These are phyloP conservation scores for Ophiostoma sp. DNA, from an alignment of 2,329 filamentous ascomycete species.

Conservation along the genomic window DNA sequence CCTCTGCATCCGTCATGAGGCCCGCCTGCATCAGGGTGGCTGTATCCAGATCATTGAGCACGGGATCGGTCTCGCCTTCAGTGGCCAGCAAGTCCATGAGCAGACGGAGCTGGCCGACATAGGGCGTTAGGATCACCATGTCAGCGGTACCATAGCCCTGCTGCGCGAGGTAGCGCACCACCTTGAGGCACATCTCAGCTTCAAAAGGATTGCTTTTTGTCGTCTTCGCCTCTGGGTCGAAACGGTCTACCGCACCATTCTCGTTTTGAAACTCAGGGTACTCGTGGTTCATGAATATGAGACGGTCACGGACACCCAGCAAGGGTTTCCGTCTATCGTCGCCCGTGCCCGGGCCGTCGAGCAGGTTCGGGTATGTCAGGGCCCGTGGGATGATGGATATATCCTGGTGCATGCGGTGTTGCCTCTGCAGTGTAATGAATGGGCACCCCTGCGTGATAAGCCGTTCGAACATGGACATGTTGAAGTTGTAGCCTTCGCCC, in stretches of 20 bases:
- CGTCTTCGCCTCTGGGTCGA: constrained; percentile 44
- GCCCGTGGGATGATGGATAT: constrained; percentile 55
- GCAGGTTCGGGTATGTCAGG: constrained; percentile 57
- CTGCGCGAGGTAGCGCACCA: constrained; percentile 61
- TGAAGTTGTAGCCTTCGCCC: constrained; percentile 60
- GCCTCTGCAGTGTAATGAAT: constrained; percentile 50
- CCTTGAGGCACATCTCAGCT: constrained; percentile 58
- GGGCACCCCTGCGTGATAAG: constrained; percentile 52
- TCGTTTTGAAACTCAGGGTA: constrained; percentile 45
- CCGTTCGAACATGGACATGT: constrained; percentile 64
- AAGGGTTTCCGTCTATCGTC: constrained; percentile 38
- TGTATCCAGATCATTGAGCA: constrained; percentile 64
- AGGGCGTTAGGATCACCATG: constrained; percentile 65
- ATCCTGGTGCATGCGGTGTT: constrained; percentile 65
- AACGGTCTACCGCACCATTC: constrained; percentile 40
- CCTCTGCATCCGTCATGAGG: constrained; percentile 47
- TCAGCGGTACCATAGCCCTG: constrained; percentile 63
- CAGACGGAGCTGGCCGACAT: constrained; percentile 61
- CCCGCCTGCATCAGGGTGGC: constrained; percentile 59
- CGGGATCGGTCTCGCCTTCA: constrained; percentile 51
- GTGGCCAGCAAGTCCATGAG: constrained; percentile 47
- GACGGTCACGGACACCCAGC: constrained; percentile 52
- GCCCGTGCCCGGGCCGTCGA: constrained; percentile 48
- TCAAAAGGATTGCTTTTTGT: constrained; percentile 63
- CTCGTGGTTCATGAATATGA: constrained; percentile 63